These are phyloP conservation scores for Globisporangium paroecandrum DNA, from an alignment of 352 stramenopile genomes.

Conservation along the genomic window DNA sequence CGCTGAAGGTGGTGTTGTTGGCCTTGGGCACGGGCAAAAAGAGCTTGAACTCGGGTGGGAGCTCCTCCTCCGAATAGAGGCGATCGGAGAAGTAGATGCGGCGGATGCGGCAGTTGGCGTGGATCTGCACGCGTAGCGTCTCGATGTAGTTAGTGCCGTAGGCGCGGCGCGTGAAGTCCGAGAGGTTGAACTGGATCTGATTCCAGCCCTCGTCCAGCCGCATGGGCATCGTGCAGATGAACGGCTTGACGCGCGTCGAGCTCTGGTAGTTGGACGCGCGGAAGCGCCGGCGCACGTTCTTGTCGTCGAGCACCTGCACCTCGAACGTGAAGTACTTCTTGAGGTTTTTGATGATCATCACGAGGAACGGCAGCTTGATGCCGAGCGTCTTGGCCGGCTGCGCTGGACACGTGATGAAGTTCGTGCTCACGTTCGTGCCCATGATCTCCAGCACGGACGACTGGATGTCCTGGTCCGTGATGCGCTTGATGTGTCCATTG, in stretches of 20 bases:
- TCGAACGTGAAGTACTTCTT: slow-evolving; percentile 99
- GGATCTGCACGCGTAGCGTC: slow-evolving; percentile 96
- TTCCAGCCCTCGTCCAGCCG: slow-evolving; percentile 97
- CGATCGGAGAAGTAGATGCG: slow-evolving; percentile 98
- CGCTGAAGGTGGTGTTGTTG: slow-evolving; percentile 40
- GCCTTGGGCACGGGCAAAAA: slow-evolving; percentile 94
- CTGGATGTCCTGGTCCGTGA: slow-evolving; percentile 98
- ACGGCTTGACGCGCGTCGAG: slow-evolving; percentile 96
- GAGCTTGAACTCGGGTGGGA: slow-evolving; percentile 97
- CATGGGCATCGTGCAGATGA: slow-evolving; percentile 99
- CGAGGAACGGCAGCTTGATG: slow-evolving; percentile 97
- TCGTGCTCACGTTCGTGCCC: slow-evolving; percentile 98
- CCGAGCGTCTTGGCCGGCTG: slow-evolving; percentile 93
- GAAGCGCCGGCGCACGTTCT: slow-evolving; percentile 96
- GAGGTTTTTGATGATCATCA: slow-evolving; percentile 99
- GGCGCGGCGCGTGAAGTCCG: slow-evolving; percentile 94
- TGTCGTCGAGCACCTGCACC: slow-evolving; percentile 97
- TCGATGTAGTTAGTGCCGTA: slow-evolving; percentile 99
- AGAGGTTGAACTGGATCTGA: slow-evolving; percentile 98
- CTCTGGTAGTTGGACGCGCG: slow-evolving; percentile 97
- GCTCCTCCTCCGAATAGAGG: slow-evolving; percentile 96
- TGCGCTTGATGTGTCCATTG: slow-evolving; percentile 98
- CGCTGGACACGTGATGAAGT: slow-evolving; percentile 96
- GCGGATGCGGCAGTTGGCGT: slow-evolving; percentile 96
- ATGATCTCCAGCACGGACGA: slow-evolving; percentile 98